Conservation (phyloP, 2,329 filamentous ascomycete species). For the Phoma sp. region DNA sequence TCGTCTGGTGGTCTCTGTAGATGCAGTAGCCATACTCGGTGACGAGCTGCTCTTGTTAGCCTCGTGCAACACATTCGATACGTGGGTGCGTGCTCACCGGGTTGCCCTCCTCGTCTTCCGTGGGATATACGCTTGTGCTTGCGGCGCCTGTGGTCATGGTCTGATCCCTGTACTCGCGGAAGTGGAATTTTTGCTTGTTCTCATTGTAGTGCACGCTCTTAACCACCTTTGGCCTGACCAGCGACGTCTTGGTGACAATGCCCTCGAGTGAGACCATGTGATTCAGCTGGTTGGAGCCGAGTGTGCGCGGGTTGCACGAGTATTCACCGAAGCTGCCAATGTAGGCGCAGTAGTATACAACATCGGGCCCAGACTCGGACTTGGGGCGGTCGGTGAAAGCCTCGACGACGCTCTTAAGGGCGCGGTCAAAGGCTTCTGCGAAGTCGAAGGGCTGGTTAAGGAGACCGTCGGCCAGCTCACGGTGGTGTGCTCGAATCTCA, state of each 20-base stretch:
- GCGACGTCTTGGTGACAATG: constrained; percentile 93
- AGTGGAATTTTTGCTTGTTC: constrained; percentile 82
- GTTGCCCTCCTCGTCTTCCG: constrained; percentile 91
- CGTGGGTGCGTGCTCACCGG: constrained; percentile 57
- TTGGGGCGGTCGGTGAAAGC: constrained; percentile 77
- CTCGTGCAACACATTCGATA: too few relatives aligned
- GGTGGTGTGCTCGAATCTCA: constrained; percentile 86
- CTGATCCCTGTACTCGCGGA: constrained; percentile 91
- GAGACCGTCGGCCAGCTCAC: constrained; percentile 79
- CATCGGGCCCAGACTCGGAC: constrained; percentile 78
- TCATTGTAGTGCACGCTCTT: constrained; percentile 98
- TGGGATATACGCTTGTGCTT: constrained; percentile 90
- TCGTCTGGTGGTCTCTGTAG: constrained; percentile 95
- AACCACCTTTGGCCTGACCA: constrained; percentile 96
- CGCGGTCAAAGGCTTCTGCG: constrained; percentile 84
- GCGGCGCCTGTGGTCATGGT: constrained; percentile 91
- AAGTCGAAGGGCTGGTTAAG: constrained; percentile 89
- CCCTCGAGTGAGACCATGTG: constrained; percentile 97
- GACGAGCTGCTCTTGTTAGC: constrained; percentile 60
- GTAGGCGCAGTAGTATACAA: constrained; percentile 93
- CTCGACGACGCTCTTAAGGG: constrained; percentile 85
- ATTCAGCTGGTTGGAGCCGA: constrained; percentile 89
- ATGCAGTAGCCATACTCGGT: constrained; percentile 97
- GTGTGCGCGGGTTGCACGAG: constrained; percentile 89
- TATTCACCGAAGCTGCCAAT: constrained; percentile 95